A percentile compares a stretch with the other conserved stretches of the same genome.
Evolutionary conservation across 2,329 filamentous ascomycete species (phyloP).

Genomic region (Colletotrichum tropicale): DNA sequence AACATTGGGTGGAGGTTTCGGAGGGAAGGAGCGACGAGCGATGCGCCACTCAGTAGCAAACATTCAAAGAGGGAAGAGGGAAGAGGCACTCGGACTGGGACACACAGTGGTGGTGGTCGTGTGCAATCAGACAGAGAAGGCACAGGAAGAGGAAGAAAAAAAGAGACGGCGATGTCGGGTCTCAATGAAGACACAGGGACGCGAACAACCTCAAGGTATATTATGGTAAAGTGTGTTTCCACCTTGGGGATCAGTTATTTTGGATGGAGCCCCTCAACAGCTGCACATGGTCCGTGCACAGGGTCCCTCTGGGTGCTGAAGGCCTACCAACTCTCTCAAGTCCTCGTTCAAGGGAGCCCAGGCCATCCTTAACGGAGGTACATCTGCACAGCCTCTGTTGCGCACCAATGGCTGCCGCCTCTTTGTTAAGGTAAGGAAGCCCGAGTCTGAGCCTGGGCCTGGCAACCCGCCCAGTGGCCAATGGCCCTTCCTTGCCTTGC

Average conservation of each 20-base stretch:
- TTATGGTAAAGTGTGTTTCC: slow-evolving; percentile 17
- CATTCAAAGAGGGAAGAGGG: slow-evolving; percentile 9
- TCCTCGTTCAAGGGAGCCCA: neutral
- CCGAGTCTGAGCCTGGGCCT: neutral
- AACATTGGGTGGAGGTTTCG: slow-evolving; percentile 19
- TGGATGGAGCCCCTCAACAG: slow-evolving; percentile 19
- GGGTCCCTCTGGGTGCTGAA: neutral
- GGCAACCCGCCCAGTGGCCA: neutral
- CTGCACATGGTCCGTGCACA: slow-evolving; percentile 2
- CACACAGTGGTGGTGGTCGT: neutral
- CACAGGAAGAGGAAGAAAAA: neutral
- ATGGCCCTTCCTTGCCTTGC: neutral
- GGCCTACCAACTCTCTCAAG: neutral
- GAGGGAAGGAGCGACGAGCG: slow-evolving; percentile 13
- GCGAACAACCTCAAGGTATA: neutral
- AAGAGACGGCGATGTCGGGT: slow-evolving; percentile 10
- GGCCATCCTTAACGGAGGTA: slow-evolving; percentile 4
- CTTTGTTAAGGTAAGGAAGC: slow-evolving; percentile 5
- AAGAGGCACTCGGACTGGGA: neutral
- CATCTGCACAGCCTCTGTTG: neutral
- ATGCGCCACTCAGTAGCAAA: slow-evolving; percentile 19
- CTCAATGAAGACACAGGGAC: neutral
- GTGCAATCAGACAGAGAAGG: neutral
- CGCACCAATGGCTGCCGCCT: neutral
- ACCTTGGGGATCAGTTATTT: slow-evolving; percentile 14